phyloP scores from a whole-genome alignment of 2,329 filamentous ascomycete genomes.

The Aureobasidium namibiae region DNA sequence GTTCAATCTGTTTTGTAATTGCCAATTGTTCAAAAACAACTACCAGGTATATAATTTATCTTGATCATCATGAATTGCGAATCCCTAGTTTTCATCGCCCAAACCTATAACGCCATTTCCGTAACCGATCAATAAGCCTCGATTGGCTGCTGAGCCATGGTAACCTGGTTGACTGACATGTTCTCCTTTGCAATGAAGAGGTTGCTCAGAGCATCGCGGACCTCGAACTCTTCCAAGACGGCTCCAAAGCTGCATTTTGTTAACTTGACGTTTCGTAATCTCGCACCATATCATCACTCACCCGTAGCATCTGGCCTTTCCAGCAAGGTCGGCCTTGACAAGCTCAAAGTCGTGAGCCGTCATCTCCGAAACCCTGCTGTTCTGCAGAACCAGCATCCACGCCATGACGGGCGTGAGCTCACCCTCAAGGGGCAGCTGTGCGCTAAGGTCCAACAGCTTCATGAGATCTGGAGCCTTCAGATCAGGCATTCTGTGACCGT shows the following conservation, averaged over 20 bases:
- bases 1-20: neutral
- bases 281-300: slow-evolving; percentile 39
- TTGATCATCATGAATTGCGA: neutral
- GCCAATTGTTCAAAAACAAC: neutral
- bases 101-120: neutral
- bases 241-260: slow-evolving; percentile 51
- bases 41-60: neutral
- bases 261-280: neutral
- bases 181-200: slow-evolving; percentile 53
- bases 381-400: slow-evolving; percentile 70
- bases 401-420: slow-evolving; percentile 96
- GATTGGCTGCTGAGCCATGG: slow-evolving; percentile 10
- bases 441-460: slow-evolving; percentile 77
- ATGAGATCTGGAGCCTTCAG: slow-evolving; percentile 66
- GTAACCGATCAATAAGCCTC: slow-evolving; percentile 10
- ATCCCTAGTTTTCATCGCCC: neutral
- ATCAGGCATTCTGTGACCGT: slow-evolving; percentile 69
- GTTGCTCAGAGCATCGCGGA: slow-evolving; percentile 67
- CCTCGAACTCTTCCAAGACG: slow-evolving; percentile 64
- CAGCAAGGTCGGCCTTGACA: slow-evolving; percentile 64
- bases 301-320: slow-evolving; percentile 90
- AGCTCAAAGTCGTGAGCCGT: slow-evolving; percentile 59
- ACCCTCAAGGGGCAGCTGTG: slow-evolving; percentile 65
- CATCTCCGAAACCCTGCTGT: slow-evolving; percentile 61
- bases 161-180: slow-evolving; percentile 8